Percentiles rank a stretch among this genome's conserved stretches.
Evolutionary conservation across 108 stramenopile species (phyloP).

Genomic region (Cyclotella distinguenda): DNA sequence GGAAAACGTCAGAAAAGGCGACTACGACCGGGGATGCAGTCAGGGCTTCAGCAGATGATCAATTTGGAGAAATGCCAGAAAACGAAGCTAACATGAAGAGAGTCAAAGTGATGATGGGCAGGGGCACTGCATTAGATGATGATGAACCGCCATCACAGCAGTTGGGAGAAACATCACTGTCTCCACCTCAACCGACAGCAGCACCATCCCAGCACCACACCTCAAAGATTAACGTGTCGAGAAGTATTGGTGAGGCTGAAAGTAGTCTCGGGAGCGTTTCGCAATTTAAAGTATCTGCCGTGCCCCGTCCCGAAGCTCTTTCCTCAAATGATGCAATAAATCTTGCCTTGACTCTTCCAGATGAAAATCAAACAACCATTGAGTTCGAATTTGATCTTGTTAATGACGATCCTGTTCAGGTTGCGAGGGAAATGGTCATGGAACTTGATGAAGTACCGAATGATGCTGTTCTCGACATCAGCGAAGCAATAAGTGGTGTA

Average conservation of each 20-base stretch:
- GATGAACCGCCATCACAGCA: slow-evolving; percentile 31
- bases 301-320: slow-evolving; percentile 58
- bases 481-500: slow-evolving; percentile 83
- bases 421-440: slow-evolving; percentile 86
- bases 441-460: slow-evolving; percentile 77
- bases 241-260: slow-evolving; percentile 26
- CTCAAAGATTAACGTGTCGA: slow-evolving; percentile 8
- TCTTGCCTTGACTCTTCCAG: slow-evolving; percentile 74
- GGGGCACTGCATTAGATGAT: slow-evolving; percentile 70
- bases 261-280: slow-evolving; percentile 16
- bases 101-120: slow-evolving; percentile 84
- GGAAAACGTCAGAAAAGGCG: slow-evolving; percentile 19
- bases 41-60: slow-evolving; percentile 52
- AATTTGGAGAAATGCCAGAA: slow-evolving; percentile 86
- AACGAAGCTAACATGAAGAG: slow-evolving; percentile 84
- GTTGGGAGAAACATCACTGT: slow-evolving; percentile 16
- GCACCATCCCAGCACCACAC: background rate
- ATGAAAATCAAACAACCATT: slow-evolving; percentile 78
- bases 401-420: slow-evolving; percentile 82
- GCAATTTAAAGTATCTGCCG: slow-evolving; percentile 63
- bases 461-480: slow-evolving; percentile 79
- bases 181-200: slow-evolving; percentile 3
- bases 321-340: slow-evolving; percentile 76
- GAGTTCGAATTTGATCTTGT: slow-evolving; percentile 88
- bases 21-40: background rate